Evolutionary conservation across 2,329 filamentous ascomycete genomes (phyloP).

Genomic region (Bipolaris victoriae): DNA sequence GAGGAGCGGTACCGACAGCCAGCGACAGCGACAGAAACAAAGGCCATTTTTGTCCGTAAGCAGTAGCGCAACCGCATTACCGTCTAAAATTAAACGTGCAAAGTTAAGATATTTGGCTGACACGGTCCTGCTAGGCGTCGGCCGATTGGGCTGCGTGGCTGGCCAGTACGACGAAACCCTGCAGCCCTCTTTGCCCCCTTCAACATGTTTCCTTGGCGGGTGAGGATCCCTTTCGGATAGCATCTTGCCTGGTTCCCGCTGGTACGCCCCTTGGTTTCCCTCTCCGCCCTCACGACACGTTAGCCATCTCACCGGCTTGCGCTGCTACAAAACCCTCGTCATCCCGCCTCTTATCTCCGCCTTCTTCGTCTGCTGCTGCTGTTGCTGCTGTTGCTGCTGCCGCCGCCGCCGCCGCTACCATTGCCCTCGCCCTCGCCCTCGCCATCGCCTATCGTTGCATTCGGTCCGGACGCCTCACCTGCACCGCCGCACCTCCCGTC

Average conservation of each 20-base stretch:
- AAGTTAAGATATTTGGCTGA: constrained; percentile 5
- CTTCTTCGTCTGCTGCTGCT: not conserved
- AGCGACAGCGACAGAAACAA: no score
- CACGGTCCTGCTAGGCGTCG: constrained; percentile 3
- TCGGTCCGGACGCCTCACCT: constrained; percentile 6
- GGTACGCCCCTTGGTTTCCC: constrained; percentile 8
- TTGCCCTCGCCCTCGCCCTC: no score
- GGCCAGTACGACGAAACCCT: constrained; percentile 11
- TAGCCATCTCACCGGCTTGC: not conserved
- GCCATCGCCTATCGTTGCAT: constrained; percentile 1
- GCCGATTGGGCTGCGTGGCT: constrained; percentile 11
- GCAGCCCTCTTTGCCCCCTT: constrained; percentile 12
- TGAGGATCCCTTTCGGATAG: constrained; percentile 12
- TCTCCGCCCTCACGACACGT: not conserved
- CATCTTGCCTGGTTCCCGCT: constrained; percentile 1
- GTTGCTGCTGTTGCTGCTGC: not conserved
- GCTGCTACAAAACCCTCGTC: not conserved
- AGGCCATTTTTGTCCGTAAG: not conserved
- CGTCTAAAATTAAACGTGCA: constrained; percentile 12
- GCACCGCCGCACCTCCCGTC: constrained; percentile 15
- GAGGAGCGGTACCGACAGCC: no score
- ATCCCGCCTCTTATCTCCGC: not conserved
- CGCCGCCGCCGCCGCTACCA: not conserved
- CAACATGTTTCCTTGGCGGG: constrained; percentile 13
- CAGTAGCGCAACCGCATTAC: constrained; percentile 15